Evolutionary conservation across 176 grass and related monocot species (phyloP), one percentile per base, ranked within the genome.

Genomic region (Bolboschoenus planiculmis): DNA sequence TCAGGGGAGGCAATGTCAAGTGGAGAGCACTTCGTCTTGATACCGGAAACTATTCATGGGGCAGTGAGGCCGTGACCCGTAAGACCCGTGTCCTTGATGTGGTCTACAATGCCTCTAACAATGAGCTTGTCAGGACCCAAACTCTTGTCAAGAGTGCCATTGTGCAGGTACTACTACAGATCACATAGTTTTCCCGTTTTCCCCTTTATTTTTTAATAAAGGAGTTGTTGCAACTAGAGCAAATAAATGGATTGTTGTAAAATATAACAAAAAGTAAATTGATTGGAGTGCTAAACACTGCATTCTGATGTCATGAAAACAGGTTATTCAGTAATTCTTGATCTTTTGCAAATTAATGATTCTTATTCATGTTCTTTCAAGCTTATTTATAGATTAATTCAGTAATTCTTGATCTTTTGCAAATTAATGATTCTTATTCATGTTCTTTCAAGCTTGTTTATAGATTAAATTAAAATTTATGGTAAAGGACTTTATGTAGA

Each of bases 21-120:
- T 87, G 85, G 85, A 87, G 85, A 59, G 85, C 85, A 29, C 63
- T 87, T 40, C 61, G 85, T 29, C 80, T 87, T 21, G 85, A 87
- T 61, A 82, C 33, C 1, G 85, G 85, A 5, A 86, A 86, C 50
- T 86, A 86, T 33, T 86, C 85, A 0, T 85, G 84, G 84, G 84
- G 84, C 0, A 80, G 84, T 65, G 84, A 86, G 75, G 60, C 85
- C 26, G 85, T 81, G 57, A 86, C 85, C 37, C 85, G 85, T 61
- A 85, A 85, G 66, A 27, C 83, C 23, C 50, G 83, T 75, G 44
- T 85, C 55, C 83, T 85, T 33, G 83, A 85, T 78, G 83, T 78
- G 68, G 83, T 85, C 20, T 85, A 85, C 56, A 85, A 85, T 78
- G 71, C 83, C 21, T 77, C 70, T 18, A 85, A 85, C 83, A 85